A percentile compares a stretch with the other conserved stretches of the same genome.
Evolutionary conservation across 768 basidiomycete genomes (phyloP).

Genomic region (Mycena kentingensis): DNA sequence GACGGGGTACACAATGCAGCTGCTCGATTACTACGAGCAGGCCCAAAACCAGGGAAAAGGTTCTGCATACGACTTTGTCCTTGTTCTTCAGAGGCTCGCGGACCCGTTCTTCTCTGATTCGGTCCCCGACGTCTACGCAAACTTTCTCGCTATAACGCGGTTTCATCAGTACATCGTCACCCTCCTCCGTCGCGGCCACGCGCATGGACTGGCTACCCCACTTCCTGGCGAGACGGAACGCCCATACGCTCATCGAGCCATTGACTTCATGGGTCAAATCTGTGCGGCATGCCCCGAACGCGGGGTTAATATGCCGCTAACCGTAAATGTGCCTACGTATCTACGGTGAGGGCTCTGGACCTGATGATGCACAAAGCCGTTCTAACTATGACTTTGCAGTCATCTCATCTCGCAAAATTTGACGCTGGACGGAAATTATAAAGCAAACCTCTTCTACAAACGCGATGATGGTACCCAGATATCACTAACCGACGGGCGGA

Average conservation of each 20-base stretch:
- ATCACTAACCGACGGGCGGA: conserved; percentile 10
- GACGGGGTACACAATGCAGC: conserved; percentile 8
- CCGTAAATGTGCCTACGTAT: background rate
- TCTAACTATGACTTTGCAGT: background rate
- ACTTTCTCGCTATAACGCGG: conserved; percentile 5
- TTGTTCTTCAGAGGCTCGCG: conserved; percentile 11
- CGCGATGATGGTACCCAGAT: conserved; percentile 12
- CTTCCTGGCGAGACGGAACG: conserved; percentile 7
- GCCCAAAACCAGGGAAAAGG: conserved; percentile 12
- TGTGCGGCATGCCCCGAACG: conserved; percentile 13
- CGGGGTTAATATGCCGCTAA: conserved; percentile 9
- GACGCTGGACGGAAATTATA: conserved; percentile 12
- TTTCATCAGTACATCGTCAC: conserved; percentile 7
- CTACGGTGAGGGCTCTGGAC: conserved; percentile 6
- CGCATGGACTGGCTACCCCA: conserved; percentile 4
- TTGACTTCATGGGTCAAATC: background rate
- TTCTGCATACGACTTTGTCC: conserved; percentile 12
- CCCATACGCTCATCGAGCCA: conserved; percentile 8
- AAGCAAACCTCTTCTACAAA: conserved; percentile 9
- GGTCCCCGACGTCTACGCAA: conserved; percentile 11
- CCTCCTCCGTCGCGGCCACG: conserved; percentile 2
- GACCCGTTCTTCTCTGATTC: conserved; percentile 8
- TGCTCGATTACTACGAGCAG: conserved; percentile 9
- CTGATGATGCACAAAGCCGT: background rate
- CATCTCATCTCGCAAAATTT: background rate